Base-by-base conservation (phyloP, 2,329 filamentous ascomycete genomes). In the Pseudogymnoascus sp. region DNA sequence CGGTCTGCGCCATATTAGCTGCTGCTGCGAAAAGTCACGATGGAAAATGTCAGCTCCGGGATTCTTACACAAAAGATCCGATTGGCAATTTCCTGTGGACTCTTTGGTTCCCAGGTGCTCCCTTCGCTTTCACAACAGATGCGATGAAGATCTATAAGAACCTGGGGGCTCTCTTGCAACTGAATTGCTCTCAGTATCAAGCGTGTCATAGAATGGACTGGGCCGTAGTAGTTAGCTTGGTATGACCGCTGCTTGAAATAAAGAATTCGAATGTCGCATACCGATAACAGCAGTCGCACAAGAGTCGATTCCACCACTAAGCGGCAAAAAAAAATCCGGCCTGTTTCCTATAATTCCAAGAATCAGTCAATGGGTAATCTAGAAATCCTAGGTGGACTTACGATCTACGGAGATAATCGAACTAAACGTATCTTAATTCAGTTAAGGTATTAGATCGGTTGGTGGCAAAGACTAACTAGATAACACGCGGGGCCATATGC, bases 401-500 rank as follows among this genome's bases (percentile, higher is more conserved):
- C 5, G 59, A 82, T 23, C 82, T 74, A 4, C 82, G 74, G 0
- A 86, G 74, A 67, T 85, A 87, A 67, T 87, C 83, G 83, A 84
- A 90, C 1, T 56, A 8, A 18, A 18, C 1, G 8, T 18, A 2
- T 12, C 47, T 10, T 3, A 31, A 31, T 5, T 56, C 7, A 56
- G 47, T 6, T 7, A 31, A 31, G 2, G 14, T 56, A 31, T 33
- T 10, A 31, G 5, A 18, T 33, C 1, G 3, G 4, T 33, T 33
- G 2, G 5, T 56, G 8, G n/a, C 8, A 33, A 56, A 33, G n/a
- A 31, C 47, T 33, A 33, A 56, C 47, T 25, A 90, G 74, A 79
- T 83, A 91, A 68, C 82, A 85, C 3, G 84, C 87, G 1, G 84
- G 81, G 0, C 84, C 84, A 1, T 86, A 74, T 1, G 84, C 83